These are phyloP conservation scores for Scleroderma citrinum DNA, from an alignment of 768 basidiomycete genomes.

Conservation along the genomic window DNA sequence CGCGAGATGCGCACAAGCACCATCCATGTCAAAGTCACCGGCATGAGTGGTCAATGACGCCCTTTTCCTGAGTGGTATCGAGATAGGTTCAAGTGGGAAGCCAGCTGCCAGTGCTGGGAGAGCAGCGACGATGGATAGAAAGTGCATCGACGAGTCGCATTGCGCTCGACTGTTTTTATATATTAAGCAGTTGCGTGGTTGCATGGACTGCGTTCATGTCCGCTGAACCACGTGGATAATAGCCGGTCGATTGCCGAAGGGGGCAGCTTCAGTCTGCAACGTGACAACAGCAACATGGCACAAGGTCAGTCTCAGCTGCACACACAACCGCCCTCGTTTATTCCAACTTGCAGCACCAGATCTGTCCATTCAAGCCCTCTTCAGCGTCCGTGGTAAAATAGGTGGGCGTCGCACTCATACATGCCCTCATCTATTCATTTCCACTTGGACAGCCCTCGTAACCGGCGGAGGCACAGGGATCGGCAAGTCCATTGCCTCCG, in stretches of 20 bases:
- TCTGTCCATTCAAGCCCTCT: conserved; percentile 42
- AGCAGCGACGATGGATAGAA: conserved; percentile 1
- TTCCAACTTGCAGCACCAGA: background rate
- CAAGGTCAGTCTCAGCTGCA: background rate
- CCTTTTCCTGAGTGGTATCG: conserved; percentile 15
- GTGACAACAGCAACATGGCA: background rate
- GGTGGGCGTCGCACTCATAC: conserved; percentile 34
- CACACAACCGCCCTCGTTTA: background rate
- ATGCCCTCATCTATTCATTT: too few species aligned
- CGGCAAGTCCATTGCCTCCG: conserved; percentile 77
- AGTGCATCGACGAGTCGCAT: too few species aligned
- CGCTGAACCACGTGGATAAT: background rate
- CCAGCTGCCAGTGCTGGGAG: conserved; percentile 13
- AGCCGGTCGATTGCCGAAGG: background rate
- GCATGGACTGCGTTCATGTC: background rate
- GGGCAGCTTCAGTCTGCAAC: background rate
- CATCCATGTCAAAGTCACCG: conserved; percentile 14
- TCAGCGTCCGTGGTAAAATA: conserved; percentile 64
- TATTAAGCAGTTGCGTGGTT: too few species aligned
- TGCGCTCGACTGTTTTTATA: too few species aligned
- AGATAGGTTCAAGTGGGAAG: conserved; percentile 8
- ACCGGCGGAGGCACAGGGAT: conserved; percentile 83
- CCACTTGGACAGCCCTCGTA: conserved; percentile 48
- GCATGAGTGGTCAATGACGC: conserved; percentile 4
- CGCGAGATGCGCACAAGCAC: conserved; percentile 11